A percentile compares a stretch with the other conserved stretches of the same genome.
Conservation (phyloP, 768 basidiomycete species). For the Amanita rimosa region DNA sequence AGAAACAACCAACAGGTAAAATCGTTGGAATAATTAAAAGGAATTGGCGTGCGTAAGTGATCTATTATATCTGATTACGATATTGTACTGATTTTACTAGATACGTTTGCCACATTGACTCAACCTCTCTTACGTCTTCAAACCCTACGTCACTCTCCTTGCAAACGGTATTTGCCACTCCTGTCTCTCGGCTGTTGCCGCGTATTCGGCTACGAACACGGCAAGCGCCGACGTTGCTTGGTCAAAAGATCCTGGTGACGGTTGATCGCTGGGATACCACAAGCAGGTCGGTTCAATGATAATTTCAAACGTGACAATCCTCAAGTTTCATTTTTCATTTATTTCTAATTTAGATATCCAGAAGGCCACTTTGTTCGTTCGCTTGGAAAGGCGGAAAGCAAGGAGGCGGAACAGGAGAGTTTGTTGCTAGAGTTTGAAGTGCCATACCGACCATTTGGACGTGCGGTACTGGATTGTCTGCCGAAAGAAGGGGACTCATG, state of each 20-base stretch:
- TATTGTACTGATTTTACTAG: conserved; percentile 22
- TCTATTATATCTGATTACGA: background rate
- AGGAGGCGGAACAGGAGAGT: conserved; percentile 94
- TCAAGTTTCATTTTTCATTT: background rate
- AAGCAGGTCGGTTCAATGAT: conserved; percentile 31
- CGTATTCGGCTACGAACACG: conserved; percentile 91
- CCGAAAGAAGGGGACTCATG: conserved; percentile 84
- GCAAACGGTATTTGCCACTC: conserved; percentile 91
- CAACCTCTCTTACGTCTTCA: conserved; percentile 72
- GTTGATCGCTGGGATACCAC: conserved; percentile 87
- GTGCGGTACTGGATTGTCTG: conserved; percentile 84
- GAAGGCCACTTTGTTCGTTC: conserved; percentile 96
- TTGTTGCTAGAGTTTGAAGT: conserved; percentile 91
- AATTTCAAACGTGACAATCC: background rate
- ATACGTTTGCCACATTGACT: conserved; percentile 93
- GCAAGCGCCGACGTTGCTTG: conserved; percentile 79
- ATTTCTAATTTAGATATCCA: conserved; percentile 43
- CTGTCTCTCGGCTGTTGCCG: conserved; percentile 83
- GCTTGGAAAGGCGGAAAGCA: conserved; percentile 83
- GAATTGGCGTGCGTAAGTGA: conserved; percentile 84
- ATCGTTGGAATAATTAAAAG: conserved; percentile 90
- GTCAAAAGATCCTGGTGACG: conserved; percentile 92
- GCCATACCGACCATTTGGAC: conserved; percentile 94
- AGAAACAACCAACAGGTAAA: conserved; percentile 84
- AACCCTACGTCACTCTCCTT: conserved; percentile 70